Conservation (phyloP, 192 early-diverging fungal species). For the Podochytrium sp. region DNA sequence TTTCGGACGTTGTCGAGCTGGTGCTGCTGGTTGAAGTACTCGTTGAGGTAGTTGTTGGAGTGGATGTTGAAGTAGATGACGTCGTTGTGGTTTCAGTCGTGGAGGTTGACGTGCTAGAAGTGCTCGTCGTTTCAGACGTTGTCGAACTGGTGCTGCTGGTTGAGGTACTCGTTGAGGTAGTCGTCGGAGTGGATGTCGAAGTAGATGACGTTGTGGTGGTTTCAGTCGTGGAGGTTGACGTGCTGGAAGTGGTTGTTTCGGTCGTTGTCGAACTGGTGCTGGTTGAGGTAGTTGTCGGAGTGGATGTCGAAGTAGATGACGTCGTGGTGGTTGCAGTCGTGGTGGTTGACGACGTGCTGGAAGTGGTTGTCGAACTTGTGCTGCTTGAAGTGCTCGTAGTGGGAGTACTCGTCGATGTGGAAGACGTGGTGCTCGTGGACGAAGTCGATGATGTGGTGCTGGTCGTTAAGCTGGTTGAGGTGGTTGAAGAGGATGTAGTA, state of each 20-base stretch:
- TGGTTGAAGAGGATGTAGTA: slow-evolving; percentile 14
- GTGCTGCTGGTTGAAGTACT: neutral
- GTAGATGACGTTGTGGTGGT: neutral
- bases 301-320: neutral
- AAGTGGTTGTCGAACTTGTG: neutral
- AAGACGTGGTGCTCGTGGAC: neutral
- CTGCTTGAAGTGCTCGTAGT: neutral
- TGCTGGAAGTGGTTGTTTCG: neutral
- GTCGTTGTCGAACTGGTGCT: neutral
- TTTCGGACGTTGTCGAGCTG: neutral
- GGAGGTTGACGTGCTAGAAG: neutral
- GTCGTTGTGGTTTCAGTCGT: neutral
- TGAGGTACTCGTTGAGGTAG: neutral
- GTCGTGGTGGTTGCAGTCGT: neutral
- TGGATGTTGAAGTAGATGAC: neutral
- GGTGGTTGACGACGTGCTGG: neutral
- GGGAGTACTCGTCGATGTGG: neutral
- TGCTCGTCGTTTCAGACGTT: neutral
- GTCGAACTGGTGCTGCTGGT: neutral
- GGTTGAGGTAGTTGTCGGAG: neutral
- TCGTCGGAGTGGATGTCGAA: neutral
- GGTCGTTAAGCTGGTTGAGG: neutral
- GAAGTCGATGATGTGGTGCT: neutral
- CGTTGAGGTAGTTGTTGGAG: neutral
- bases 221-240: neutral